Percentiles rank a stretch among this genome's conserved stretches.
Evolutionary conservation across 108 stramenopile species (phyloP).

Genomic region (Nannochloropsis oceanica): DNA sequence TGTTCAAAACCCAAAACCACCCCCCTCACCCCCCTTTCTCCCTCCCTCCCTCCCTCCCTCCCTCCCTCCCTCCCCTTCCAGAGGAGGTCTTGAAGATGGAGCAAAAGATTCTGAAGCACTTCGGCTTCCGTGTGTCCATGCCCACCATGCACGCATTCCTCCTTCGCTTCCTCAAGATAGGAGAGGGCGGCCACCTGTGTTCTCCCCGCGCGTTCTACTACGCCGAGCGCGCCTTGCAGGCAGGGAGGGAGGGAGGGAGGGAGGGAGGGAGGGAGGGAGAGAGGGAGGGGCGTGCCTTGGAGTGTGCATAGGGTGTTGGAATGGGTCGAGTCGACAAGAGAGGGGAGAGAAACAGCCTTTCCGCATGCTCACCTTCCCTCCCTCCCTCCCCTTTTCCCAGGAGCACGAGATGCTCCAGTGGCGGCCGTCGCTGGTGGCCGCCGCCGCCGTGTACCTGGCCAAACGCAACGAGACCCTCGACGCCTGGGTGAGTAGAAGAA

Average conservation of each 20-base stretch:
- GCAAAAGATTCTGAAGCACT: constrained; percentile 11
- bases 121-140: constrained; percentile 26
- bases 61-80: constrained; percentile 35
- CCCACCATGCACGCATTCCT: constrained; percentile 35
- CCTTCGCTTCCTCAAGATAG: constrained; percentile 22
- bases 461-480: neutral
- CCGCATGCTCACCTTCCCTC: neutral
- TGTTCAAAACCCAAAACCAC: no score
- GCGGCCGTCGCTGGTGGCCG: constrained; percentile 25
- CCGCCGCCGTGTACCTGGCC: constrained; percentile 21
- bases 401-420: constrained; percentile 26
- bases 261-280: neutral
- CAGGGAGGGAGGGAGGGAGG: neutral
- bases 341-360: no score
- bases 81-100: constrained; percentile 39
- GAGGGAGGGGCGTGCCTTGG: no score
- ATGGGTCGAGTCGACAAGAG: neutral
- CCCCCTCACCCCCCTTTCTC: neutral
- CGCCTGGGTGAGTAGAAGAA: neutral
- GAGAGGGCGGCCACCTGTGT: neutral
- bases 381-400: neutral
- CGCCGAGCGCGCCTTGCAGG: constrained; percentile 9
- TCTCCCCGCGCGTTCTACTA: neutral
- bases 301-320: neutral
- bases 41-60: neutral